Evolutionary conservation across 768 basidiomycete genomes (phyloP).

Genomic region (Xerocomellus amylosporus): DNA sequence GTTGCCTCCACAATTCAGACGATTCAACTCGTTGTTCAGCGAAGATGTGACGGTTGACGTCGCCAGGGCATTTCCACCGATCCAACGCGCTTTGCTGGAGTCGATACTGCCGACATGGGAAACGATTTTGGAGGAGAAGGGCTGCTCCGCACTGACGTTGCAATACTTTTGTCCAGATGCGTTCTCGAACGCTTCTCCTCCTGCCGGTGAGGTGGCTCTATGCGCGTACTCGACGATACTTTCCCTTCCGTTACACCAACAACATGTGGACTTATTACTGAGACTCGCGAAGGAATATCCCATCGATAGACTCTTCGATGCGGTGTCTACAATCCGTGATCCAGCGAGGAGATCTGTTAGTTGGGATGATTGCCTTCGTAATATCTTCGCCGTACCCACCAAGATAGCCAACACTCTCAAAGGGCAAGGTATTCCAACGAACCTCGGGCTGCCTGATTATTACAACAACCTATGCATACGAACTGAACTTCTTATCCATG

Average conservation of each 20-base stretch:
- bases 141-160: conserved; percentile 45
- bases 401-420: conserved; percentile 74
- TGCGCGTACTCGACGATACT: conserved; percentile 66
- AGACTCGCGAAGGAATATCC: conserved; percentile 62
- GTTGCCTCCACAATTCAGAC: conserved; percentile 55
- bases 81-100: conserved; percentile 67
- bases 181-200: conserved; percentile 48
- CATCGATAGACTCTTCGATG: conserved; percentile 61
- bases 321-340: conserved; percentile 39
- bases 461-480: conserved; percentile 52
- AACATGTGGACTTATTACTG: conserved; percentile 51
- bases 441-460: conserved; percentile 56
- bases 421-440: conserved; percentile 41
- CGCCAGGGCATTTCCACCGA: conserved; percentile 40
- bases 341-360: conserved; percentile 32
- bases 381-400: conserved; percentile 63
- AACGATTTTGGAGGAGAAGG: conserved; percentile 46
- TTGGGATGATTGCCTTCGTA: conserved; percentile 80
- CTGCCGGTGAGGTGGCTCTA: conserved; percentile 53
- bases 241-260: conserved; percentile 45
- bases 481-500: conserved; percentile 48
- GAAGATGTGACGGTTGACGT: conserved; percentile 20
- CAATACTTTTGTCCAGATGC: conserved; percentile 75
- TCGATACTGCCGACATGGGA: conserved; percentile 73
- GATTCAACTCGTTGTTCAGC: conserved; percentile 39